Conservation (phyloP, 352 stramenopile genomes). For the Phytophthora rubi region DNA sequence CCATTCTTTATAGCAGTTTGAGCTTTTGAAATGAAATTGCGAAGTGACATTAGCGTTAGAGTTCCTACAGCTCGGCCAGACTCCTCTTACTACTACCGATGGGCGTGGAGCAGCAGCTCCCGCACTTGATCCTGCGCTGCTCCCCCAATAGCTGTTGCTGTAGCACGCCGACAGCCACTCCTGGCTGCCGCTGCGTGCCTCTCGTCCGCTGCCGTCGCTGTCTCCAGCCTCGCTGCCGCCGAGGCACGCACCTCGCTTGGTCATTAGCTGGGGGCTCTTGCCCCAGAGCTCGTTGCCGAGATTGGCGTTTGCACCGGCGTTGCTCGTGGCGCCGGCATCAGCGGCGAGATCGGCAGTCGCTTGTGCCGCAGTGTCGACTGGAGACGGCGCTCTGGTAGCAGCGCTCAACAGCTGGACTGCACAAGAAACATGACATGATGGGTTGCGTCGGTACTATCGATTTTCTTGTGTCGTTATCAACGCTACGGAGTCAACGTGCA, state of each 20-base stretch:
- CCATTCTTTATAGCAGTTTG: neutral
- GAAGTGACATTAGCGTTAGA: constrained; percentile 4
- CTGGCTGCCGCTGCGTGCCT: neutral
- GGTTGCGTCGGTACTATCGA: too few relatives aligned
- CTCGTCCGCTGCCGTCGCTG: neutral
- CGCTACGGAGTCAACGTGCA: too few relatives aligned
- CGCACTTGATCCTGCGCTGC: neutral
- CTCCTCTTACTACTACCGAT: neutral
- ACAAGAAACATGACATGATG: too few relatives aligned
- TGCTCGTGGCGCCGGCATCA: neutral
- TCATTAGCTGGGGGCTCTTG: neutral
- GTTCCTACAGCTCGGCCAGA: neutral
- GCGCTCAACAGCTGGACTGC: neutral
- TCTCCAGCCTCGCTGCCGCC: neutral
- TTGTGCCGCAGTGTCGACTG: neutral
- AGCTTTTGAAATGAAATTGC: constrained; percentile 1
- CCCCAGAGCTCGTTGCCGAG: neutral
- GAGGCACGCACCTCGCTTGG: neutral
- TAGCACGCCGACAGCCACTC: too few relatives aligned
- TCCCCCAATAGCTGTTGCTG: neutral
- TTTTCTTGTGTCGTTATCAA: too few relatives aligned
- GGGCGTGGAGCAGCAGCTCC: neutral
- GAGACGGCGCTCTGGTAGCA: neutral
- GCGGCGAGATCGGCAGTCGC: neutral
- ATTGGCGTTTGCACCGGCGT: neutral